Evolutionary conservation across 495 filamentous ascomycete species (phyloP).

Genomic region (Stereocaulon alpinum): DNA sequence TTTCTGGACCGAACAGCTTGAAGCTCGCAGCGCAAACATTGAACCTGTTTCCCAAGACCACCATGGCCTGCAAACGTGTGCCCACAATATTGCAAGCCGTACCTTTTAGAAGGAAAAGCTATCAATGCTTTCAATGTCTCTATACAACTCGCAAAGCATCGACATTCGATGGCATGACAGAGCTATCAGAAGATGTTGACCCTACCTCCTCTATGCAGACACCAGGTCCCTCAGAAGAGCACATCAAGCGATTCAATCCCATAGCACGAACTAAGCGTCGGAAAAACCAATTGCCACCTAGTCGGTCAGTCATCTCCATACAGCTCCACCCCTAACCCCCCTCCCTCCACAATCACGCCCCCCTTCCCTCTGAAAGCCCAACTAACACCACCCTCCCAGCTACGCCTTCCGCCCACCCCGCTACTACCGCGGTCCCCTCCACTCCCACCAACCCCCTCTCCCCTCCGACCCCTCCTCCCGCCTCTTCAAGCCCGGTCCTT

Average conservation of each 20-base stretch:
- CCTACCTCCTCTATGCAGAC: conserved; percentile 33
- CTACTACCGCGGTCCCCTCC: conserved; percentile 85
- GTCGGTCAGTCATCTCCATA: conserved; percentile 43
- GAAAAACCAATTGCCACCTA: conserved; percentile 50
- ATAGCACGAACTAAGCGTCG: conserved; percentile 40
- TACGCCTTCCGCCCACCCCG: conserved; percentile 90
- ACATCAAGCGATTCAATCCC: conserved; percentile 46
- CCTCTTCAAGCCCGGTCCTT: conserved; percentile 85
- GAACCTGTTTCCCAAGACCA: neutral
- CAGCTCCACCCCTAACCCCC: neutral
- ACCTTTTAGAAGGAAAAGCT: neutral
- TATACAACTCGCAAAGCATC: conserved; percentile 16
- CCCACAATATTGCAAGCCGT: neutral
- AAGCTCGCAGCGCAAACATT: neutral
- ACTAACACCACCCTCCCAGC: conserved; percentile 36
- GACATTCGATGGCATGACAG: conserved; percentile 17
- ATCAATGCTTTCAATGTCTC: conserved; percentile 7
- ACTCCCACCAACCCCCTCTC: conserved; percentile 78
- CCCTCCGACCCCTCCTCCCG: conserved; percentile 79
- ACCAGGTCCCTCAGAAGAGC: conserved; percentile 26
- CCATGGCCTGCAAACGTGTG: conserved; percentile 10
- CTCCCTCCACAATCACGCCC: neutral
- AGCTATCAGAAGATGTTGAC: conserved; percentile 31
- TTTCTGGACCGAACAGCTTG: neutral
- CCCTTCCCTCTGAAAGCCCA: neutral